Conservation (phyloP, 352 stramenopile genomes). For the Peronospora belbahrii region DNA sequence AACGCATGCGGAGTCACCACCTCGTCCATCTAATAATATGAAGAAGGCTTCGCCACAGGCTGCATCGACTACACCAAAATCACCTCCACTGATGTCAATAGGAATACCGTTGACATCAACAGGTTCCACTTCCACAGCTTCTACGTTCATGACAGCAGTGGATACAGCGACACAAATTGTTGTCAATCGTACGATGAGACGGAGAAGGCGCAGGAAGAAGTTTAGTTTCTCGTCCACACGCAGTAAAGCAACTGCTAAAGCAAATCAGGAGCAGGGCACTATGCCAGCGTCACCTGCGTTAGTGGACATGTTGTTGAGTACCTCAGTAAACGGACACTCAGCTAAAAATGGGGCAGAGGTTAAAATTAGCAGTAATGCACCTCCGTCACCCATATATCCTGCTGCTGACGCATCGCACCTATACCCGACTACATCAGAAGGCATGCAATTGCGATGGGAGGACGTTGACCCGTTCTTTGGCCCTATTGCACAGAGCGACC, state of each 20-base stretch:
- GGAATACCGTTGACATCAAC: not conserved
- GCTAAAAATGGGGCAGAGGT: constrained; percentile 1
- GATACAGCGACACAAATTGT: not conserved
- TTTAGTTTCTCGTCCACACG: constrained; percentile 24
- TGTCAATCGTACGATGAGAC: constrained; percentile 6
- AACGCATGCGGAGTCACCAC: constrained; percentile 1
- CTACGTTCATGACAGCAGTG: constrained; percentile 6
- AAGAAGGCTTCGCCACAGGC: not conserved
- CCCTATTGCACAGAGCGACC: constrained; percentile 33
- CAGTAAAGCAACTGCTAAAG: constrained; percentile 10
- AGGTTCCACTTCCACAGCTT: constrained; percentile 2
- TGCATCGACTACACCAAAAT: not conserved
- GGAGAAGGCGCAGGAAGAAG: constrained; percentile 43
- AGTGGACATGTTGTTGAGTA: constrained; percentile 23
- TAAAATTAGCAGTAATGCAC: constrained; percentile 4
- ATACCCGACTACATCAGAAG: constrained; percentile 31
- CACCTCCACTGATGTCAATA: not conserved
- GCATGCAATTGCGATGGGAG: constrained; percentile 53
- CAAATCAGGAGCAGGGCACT: constrained; percentile 13
- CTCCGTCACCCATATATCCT: constrained; percentile 38
- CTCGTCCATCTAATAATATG: constrained; percentile 1
- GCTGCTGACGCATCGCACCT: constrained; percentile 31
- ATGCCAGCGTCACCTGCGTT: constrained; percentile 6
- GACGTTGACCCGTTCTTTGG: constrained; percentile 53
- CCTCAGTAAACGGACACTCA: constrained; percentile 13